Evolutionary conservation across 108 stramenopile genomes (phyloP), one percentile per base, ranked within the genome.

Genomic region (Aurantiochytrium sp.): DNA sequence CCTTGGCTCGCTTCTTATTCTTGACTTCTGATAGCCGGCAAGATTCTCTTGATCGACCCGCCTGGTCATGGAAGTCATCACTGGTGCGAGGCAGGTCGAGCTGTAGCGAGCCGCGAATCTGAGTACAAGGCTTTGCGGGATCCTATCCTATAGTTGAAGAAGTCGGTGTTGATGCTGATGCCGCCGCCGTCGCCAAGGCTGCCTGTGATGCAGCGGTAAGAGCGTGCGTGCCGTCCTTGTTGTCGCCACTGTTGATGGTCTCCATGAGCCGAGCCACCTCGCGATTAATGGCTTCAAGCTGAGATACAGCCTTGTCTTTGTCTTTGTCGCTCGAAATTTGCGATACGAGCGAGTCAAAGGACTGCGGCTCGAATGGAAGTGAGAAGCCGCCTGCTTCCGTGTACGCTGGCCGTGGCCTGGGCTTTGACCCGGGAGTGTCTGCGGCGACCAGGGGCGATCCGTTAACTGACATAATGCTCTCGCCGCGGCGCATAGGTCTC

Each of bases 401-500:
- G n/a, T n/a, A n/a, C n/a, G n/a, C n/a, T n/a, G n/a, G n/a, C n/a
- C n/a, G n/a, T n/a, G 59, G 59, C 59, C 19, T 15, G 10, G 50
- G 3, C 17, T 17, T 52, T 2, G 50, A 52, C 17, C 59, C 59
- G 8, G 59, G 59, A 15, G 59, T 65, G 34, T 24, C 59, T 12
- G 59, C 19, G 73, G 73, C 73, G 8, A 81, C 73, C 50, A 81
- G 39, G 1, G 73, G 73, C 36, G 73, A 81, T 12, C 73, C 73
- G 39, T 81, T 81, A 19, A 81, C 73, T 1, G 73, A 81, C 73
- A 81, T 81, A 24, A 81, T 41, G 45, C 73, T 81, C 73, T 81
- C 73, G 24, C 73, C 73, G 45, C 73, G 73, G 39, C 73, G 73
- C 39, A 81, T 48, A 17, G 73, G 42, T 41, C 73, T 12, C 6